Conservation (phyloP, 345 rosid species). For the Lepidium didymum region DNA sequence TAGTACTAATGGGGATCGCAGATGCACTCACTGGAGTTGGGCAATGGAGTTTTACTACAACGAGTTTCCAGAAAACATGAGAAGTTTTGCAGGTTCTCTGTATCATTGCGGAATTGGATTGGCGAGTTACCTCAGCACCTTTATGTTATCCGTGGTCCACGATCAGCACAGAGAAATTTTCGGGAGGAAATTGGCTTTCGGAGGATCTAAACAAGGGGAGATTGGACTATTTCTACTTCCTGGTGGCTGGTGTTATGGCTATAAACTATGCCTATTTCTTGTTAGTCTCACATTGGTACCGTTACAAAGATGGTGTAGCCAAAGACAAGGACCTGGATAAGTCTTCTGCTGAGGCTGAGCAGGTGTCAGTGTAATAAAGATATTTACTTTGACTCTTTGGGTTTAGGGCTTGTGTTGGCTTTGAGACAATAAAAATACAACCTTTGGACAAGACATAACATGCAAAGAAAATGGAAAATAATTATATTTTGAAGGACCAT, state of each 20-base stretch:
- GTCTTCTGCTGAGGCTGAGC: slow-evolving; percentile 18
- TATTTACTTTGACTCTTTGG: not conserved
- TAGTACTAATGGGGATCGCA: slow-evolving; percentile 26
- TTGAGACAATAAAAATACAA: slow-evolving; percentile 7
- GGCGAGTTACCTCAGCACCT: slow-evolving; percentile 31
- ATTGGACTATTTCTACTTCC: slow-evolving; percentile 29
- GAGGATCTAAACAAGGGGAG: slow-evolving; percentile 30
- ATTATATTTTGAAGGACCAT: not conserved
- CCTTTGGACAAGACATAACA: slow-evolving; percentile 13
- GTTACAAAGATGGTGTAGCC: slow-evolving; percentile 30
- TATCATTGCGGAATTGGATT: slow-evolving; percentile 26
- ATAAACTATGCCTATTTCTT: slow-evolving; percentile 30
- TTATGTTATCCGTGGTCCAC: slow-evolving; percentile 27
- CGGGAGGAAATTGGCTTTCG: slow-evolving; percentile 26
- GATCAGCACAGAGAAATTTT: slow-evolving; percentile 9
- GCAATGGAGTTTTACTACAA: slow-evolving; percentile 36
- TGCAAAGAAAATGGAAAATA: slow-evolving; percentile 9
- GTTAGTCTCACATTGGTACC: slow-evolving; percentile 33
- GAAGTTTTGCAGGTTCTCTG: slow-evolving; percentile 32
- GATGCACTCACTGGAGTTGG: slow-evolving; percentile 32
- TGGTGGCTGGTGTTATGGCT: slow-evolving; percentile 31
- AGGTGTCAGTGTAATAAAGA: slow-evolving; percentile 9
- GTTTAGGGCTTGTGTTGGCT: slow-evolving; percentile 9
- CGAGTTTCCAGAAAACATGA: slow-evolving; percentile 40
- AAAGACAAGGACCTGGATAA: slow-evolving; percentile 11